These are phyloP conservation scores for Sanghuangporus sanghuang DNA, from an alignment of 1,284 basidiomycete genomes.

Conservation along the genomic window DNA sequence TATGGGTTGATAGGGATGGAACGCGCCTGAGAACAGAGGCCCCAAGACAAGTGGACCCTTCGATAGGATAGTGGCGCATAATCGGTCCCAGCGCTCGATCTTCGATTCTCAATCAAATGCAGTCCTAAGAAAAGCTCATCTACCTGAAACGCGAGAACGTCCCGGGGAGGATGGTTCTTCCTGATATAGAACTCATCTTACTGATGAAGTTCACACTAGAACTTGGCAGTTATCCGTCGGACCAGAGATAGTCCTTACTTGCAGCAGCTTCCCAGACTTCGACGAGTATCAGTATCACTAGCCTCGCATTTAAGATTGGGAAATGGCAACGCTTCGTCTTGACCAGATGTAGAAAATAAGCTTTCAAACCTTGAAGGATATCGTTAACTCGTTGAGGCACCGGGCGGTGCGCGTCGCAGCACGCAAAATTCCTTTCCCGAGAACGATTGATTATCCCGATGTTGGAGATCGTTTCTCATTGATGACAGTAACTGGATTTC, in stretches of 20 bases:
- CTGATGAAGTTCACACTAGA: background rate
- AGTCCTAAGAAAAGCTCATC: background rate
- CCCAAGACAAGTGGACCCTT: background rate
- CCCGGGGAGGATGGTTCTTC: background rate
- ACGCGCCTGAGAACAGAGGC: background rate
- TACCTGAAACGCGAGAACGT: background rate
- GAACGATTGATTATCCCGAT: too few relatives aligned
- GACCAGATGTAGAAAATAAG: background rate
- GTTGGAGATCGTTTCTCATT: background rate
- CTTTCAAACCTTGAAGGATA: background rate
- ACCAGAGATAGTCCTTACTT: background rate
- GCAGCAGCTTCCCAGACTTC: background rate
- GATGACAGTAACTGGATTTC: background rate
- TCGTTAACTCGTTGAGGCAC: too few relatives aligned
- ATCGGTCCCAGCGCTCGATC: background rate
- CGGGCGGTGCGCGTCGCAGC: too few relatives aligned
- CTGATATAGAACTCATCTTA: background rate
- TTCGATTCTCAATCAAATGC: background rate
- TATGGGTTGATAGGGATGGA: too few relatives aligned
- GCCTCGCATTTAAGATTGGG: background rate
- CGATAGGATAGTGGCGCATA: background rate
- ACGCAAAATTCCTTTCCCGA: too few relatives aligned
- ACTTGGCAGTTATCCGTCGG: background rate
- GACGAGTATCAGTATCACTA: background rate
- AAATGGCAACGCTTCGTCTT: background rate